A percentile compares a stretch with the other conserved stretches of the same genome.
phyloP scores from a whole-genome alignment of 208 protist species.

The Leishmania gerbilli region DNA sequence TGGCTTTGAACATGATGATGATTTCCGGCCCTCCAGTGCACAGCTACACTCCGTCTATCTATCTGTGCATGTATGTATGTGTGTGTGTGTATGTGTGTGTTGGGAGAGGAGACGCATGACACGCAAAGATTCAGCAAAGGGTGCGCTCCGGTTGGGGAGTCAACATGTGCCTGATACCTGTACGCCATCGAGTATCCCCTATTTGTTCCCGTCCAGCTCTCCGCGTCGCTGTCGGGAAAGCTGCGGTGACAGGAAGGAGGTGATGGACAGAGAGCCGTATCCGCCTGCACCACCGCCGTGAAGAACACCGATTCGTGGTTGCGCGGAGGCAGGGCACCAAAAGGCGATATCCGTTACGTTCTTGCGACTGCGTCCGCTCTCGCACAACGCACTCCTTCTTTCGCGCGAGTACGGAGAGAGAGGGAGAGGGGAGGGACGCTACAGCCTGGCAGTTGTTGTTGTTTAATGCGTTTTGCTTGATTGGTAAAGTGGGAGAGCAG shows the following conservation, averaged over 20 bases:
- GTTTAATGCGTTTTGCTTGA: too few relatives aligned
- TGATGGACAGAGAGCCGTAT: neutral
- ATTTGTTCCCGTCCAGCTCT: neutral
- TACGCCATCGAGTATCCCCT: neutral
- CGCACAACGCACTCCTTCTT: neutral
- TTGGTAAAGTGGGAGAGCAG: too few relatives aligned
- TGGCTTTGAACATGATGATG: slow-evolving; percentile 32
- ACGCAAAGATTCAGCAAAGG: neutral
- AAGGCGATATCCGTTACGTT: neutral
- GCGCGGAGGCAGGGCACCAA: too few relatives aligned
- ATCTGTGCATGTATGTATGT: neutral
- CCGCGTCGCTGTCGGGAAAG: neutral
- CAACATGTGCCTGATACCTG: neutral
- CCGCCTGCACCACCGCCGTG: neutral
- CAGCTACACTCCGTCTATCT: neutral
- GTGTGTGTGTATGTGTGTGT: neutral
- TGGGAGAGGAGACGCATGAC: neutral
- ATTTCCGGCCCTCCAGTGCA: neutral
- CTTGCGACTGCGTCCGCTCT: neutral
- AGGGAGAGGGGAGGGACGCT: neutral
- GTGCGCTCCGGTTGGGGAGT: neutral
- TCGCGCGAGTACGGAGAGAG: neutral
- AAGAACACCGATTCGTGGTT: too few relatives aligned
- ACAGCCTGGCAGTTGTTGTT: neutral
- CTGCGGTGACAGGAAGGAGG: neutral